Conservation (phyloP, 192 early-diverging fungal genomes). For the Entomortierella parvispora region DNA sequence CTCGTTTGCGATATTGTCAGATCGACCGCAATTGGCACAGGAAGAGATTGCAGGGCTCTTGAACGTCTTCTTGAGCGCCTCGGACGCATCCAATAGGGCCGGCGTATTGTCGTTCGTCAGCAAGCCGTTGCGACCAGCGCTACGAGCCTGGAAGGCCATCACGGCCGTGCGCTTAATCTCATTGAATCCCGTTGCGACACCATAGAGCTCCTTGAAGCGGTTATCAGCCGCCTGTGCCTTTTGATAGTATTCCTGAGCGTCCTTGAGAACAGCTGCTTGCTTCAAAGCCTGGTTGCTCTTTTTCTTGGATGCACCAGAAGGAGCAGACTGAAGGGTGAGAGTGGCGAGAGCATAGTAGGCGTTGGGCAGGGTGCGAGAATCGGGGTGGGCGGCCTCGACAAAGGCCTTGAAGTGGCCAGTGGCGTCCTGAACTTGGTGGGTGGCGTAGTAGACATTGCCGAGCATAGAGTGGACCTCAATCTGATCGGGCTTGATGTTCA, state of each 20-base stretch:
- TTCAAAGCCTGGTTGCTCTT: conserved; percentile 51
- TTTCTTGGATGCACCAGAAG: conserved; percentile 52
- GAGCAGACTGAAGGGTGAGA: conserved; percentile 43
- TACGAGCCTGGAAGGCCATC: conserved; percentile 51
- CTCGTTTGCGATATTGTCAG: conserved; percentile 49
- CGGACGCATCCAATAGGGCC: conserved; percentile 35
- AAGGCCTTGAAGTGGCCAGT: conserved; percentile 58
- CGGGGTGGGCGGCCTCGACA: conserved; percentile 59
- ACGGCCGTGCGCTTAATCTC: conserved; percentile 63
- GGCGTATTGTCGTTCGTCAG: conserved; percentile 41
- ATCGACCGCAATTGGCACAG: conserved; percentile 60
- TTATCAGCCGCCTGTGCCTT: conserved; percentile 60
- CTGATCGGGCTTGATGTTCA: conserved; percentile 20
- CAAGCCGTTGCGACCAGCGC: conserved; percentile 38
- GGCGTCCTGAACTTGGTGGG: conserved; percentile 55
- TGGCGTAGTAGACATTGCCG: conserved; percentile 50
- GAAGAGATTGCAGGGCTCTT: conserved; percentile 52
- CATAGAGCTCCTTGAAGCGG: conserved; percentile 65
- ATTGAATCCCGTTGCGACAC: conserved; percentile 55
- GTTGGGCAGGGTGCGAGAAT: conserved; percentile 59
- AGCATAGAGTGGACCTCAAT: conserved; percentile 48
- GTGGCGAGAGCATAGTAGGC: conserved; percentile 63
- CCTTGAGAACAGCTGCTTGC: conserved; percentile 49
- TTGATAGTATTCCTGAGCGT: conserved; percentile 57
- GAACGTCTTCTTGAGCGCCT: conserved; percentile 42